A percentile compares a stretch with the other conserved stretches of the same genome.
These are phyloP conservation scores for Candida pseudoviswanathii DNA, from an alignment of 1,139 yeast genomes.

Conservation along the genomic window DNA sequence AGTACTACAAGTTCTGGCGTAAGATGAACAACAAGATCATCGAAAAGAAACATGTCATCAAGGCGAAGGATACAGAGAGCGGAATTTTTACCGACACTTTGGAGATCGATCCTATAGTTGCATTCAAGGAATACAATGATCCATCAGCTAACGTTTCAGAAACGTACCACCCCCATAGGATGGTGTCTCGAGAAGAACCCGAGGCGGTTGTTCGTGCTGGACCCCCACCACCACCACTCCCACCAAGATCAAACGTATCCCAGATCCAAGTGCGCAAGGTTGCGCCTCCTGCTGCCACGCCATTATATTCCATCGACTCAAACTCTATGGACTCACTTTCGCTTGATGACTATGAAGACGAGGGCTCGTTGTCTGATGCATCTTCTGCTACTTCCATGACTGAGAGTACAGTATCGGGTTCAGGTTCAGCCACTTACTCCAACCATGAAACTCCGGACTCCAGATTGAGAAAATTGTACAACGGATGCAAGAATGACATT, in stretches of 20 bases:
- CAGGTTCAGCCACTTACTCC: slow-evolving; percentile 23
- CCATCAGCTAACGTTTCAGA: slow-evolving; percentile 29
- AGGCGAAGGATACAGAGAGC: slow-evolving; percentile 29
- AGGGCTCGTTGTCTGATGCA: slow-evolving; percentile 19
- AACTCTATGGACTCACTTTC: slow-evolving; percentile 24
- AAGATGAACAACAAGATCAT: slow-evolving; percentile 25
- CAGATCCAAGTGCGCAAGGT: slow-evolving; percentile 14
- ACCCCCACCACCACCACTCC: slow-evolving; percentile 26
- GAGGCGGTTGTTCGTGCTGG: slow-evolving; percentile 12
- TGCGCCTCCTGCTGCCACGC: slow-evolving; percentile 12
- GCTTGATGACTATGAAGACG: slow-evolving; percentile 19
- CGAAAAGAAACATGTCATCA: slow-evolving; percentile 28
- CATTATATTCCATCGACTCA: slow-evolving; percentile 13
- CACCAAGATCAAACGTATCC: slow-evolving; percentile 32
- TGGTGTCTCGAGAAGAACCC: slow-evolving; percentile 24
- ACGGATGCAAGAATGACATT: slow-evolving; percentile 38
- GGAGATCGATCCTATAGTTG: slow-evolving; percentile 36
- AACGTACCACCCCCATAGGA: slow-evolving; percentile 32
- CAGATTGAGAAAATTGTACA: slow-evolving; percentile 33
- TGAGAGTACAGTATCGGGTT: slow-evolving; percentile 12
- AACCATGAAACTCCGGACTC: slow-evolving; percentile 24
- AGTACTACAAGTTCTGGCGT: slow-evolving; percentile 29
- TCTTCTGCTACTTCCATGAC: slow-evolving; percentile 14
- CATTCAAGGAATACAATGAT: slow-evolving; percentile 34
- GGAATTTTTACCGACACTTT: slow-evolving; percentile 38